Evolutionary conservation across 2,329 filamentous ascomycete species (phyloP).

Genomic region (Neofusicoccum cordaticola): DNA sequence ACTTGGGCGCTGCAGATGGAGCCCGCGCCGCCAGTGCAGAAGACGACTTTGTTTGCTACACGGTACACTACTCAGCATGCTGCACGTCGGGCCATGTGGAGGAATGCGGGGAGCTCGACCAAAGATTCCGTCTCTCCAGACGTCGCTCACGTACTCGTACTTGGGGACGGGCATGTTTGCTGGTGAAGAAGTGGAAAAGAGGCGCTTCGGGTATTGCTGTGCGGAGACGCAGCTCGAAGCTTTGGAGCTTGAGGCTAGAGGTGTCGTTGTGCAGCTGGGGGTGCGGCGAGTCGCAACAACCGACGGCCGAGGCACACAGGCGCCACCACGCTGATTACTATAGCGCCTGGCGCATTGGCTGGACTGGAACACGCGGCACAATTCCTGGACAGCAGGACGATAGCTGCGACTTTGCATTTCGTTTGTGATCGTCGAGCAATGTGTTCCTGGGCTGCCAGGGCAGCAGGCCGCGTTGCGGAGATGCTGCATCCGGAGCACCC

Average conservation of each 20-base stretch:
- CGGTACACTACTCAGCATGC: not conserved
- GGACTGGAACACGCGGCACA: not conserved
- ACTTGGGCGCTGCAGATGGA: constrained; percentile 95
- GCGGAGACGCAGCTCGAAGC: not conserved
- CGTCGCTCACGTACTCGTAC: constrained; percentile 73
- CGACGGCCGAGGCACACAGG: constrained; percentile 11
- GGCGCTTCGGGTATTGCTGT: not conserved
- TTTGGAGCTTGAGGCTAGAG: not conserved
- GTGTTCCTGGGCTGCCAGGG: not conserved
- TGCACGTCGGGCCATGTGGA: constrained; percentile 17
- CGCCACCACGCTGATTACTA: constrained; percentile 1
- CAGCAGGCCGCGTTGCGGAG: not conserved
- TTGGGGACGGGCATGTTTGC: constrained; percentile 64
- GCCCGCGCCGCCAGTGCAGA: constrained; percentile 92
- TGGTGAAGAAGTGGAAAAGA: not conserved
- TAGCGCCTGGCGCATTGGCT: constrained; percentile 3
- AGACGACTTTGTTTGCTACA: constrained; percentile 79
- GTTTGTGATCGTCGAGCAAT: not conserved
- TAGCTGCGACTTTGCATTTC: not conserved
- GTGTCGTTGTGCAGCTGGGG: not conserved
- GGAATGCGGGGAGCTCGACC: constrained; percentile 48
- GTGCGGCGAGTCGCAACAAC: constrained; percentile 4
- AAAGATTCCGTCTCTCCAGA: constrained; percentile 87
- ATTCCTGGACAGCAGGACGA: not conserved
- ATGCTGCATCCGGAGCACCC: constrained; percentile 3